Conservation (phyloP, 768 basidiomycete species). For the Dioszegia hungarica region DNA sequence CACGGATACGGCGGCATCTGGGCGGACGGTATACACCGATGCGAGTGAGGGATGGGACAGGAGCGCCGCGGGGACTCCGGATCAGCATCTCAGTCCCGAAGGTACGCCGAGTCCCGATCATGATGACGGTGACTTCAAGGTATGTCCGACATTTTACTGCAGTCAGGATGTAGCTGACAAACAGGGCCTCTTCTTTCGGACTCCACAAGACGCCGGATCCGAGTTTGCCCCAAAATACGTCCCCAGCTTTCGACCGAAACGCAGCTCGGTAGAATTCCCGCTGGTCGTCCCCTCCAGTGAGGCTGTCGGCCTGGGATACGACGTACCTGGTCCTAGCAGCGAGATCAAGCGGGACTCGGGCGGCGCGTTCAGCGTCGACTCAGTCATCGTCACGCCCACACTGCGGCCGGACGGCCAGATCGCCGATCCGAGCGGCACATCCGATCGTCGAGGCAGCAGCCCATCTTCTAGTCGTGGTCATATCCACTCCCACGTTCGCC, state of each 20-base stretch:
- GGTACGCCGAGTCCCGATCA: conserved; percentile 15
- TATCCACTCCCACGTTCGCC: background rate
- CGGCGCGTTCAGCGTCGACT: conserved; percentile 4
- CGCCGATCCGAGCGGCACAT: background rate
- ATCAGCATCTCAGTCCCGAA: conserved; percentile 9
- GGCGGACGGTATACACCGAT: conserved; percentile 31
- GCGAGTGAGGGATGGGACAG: conserved; percentile 37
- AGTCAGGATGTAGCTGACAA: background rate
- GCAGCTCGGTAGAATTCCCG: conserved; percentile 1
- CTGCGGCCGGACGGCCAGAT: background rate
- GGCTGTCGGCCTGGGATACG: background rate
- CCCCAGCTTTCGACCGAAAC: background rate
- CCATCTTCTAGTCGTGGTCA: background rate
- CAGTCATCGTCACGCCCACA: conserved; percentile 6
- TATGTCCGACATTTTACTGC: conserved; percentile 10
- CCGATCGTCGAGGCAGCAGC: background rate
- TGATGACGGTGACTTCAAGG: conserved; percentile 37
- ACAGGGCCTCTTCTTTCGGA: conserved; percentile 41
- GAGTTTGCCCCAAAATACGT: conserved; percentile 12
- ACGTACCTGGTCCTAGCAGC: background rate
- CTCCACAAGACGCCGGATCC: conserved; percentile 22
- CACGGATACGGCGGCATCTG: conserved; percentile 12
- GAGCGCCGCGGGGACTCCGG: background rate
- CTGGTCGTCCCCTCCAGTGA: background rate
- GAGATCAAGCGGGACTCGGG: background rate